phyloP scores from a whole-genome alignment of 495 filamentous ascomycete species.

The Tuber melanosporum region DNA sequence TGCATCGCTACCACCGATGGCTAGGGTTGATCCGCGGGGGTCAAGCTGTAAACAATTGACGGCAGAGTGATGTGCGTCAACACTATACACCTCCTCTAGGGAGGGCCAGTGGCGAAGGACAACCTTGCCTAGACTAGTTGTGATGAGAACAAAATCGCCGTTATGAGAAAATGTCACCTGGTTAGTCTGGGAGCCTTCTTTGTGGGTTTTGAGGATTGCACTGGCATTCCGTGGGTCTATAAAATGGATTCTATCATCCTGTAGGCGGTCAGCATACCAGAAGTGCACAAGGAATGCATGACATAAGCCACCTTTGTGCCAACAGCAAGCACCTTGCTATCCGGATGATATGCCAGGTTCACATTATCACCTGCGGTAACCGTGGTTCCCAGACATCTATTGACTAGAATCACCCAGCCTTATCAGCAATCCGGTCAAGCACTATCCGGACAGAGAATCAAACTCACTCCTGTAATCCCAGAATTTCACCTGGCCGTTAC shows the following conservation, averaged over 20 bases:
- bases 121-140: slow-evolving; percentile 73
- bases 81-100: slow-evolving; percentile 46
- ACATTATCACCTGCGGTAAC: slow-evolving; percentile 68
- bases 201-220: slow-evolving; percentile 53
- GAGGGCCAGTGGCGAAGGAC: slow-evolving; percentile 71
- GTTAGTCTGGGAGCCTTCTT: slow-evolving; percentile 71
- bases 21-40: slow-evolving; percentile 54
- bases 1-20: slow-evolving; percentile 82
- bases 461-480: slow-evolving; percentile 60
- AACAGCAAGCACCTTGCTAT: slow-evolving; percentile 72
- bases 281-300: not conserved
- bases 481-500: slow-evolving; percentile 77
- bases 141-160: slow-evolving; percentile 66
- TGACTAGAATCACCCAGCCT: slow-evolving; percentile 11
- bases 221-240: slow-evolving; percentile 44
- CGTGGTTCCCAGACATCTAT: slow-evolving; percentile 32
- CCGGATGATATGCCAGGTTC: slow-evolving; percentile 79
- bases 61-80: slow-evolving; percentile 40
- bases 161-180: slow-evolving; percentile 74
- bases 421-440: slow-evolving; percentile 11
- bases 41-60: slow-evolving; percentile 41
- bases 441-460: not conserved
- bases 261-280: slow-evolving; percentile 14
- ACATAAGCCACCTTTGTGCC: slow-evolving; percentile 65
- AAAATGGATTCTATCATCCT: slow-evolving; percentile 41